A percentile compares a stretch with the other conserved stretches of the same genome.
Conservation (phyloP, 2,329 filamentous ascomycete species). For the Sphaerulina populicola region DNA sequence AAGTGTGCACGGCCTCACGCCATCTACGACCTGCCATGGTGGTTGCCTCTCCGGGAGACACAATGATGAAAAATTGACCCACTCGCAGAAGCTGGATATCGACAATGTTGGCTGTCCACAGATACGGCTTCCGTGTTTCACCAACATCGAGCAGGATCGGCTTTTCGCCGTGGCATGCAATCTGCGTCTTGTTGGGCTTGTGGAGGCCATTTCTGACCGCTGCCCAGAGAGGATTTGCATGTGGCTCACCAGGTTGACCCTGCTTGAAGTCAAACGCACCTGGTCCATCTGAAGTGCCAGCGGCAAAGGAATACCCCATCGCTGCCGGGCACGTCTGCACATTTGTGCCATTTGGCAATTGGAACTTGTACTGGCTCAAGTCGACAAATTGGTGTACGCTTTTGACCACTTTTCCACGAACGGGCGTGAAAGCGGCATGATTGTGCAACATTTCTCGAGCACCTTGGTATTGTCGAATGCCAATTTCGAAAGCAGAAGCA, state of each 20-base stretch:
- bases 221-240: constrained; percentile 70
- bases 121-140: constrained; percentile 66
- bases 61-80: constrained; percentile 74
- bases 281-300: constrained; percentile 83
- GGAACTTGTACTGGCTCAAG: constrained; percentile 67
- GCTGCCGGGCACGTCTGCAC: constrained; percentile 77
- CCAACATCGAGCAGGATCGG: constrained; percentile 84
- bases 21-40: constrained; percentile 89
- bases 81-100: constrained; percentile 79
- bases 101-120: constrained; percentile 85
- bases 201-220: constrained; percentile 66
- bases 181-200: constrained; percentile 60
- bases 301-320: constrained; percentile 85
- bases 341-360: constrained; percentile 60
- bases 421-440: constrained; percentile 36
- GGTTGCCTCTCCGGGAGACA: constrained; percentile 78
- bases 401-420: constrained; percentile 60
- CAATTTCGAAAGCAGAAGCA: constrained; percentile 68
- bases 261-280: constrained; percentile 92
- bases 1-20: constrained; percentile 61
- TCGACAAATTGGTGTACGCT: constrained; percentile 81
- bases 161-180: constrained; percentile 69
- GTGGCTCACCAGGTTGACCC: constrained; percentile 64
- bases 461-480: constrained; percentile 59
- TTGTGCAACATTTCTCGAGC: constrained; percentile 53